Percentiles rank a stretch among this genome's conserved stretches.
These are phyloP conservation scores for Friedmanniomyces endolithicus DNA, from an alignment of 495 filamentous ascomycete genomes.

Conservation along the genomic window DNA sequence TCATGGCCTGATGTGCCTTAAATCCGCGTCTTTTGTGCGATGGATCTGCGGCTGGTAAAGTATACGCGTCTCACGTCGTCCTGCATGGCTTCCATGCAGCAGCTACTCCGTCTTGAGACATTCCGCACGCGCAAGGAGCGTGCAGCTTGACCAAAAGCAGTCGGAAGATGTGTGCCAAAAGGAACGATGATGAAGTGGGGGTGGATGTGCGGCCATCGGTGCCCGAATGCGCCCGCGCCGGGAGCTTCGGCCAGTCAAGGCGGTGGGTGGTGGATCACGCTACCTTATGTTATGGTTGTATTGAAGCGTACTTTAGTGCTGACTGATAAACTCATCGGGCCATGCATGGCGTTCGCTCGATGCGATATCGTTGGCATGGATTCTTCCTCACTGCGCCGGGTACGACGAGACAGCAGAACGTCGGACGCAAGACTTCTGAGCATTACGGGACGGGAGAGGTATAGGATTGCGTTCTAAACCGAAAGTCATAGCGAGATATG, in stretches of 20 bases:
- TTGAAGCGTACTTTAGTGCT: background rate
- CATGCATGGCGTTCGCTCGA: background rate
- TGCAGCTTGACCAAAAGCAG: background rate
- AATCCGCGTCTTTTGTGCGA: background rate
- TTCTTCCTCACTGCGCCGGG: background rate
- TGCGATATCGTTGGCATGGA: background rate
- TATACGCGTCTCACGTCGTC: background rate
- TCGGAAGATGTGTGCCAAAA: background rate
- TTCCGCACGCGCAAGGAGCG: background rate
- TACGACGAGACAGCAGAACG: too few species aligned
- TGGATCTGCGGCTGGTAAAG: background rate
- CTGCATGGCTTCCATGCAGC: background rate
- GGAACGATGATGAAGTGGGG: background rate
- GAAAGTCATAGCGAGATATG: too few species aligned
- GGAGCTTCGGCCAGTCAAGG: background rate
- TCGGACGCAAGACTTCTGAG: too few species aligned
- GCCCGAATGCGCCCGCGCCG: too few species aligned
- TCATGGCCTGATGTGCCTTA: background rate
- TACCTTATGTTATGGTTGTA: constrained; percentile 1
- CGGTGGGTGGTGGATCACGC: background rate
- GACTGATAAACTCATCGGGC: background rate
- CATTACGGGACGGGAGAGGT: too few species aligned
- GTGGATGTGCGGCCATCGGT: too few species aligned
- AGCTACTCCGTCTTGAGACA: background rate
- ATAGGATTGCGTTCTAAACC: too few species aligned